Evolutionary conservation across 768 basidiomycete species (phyloP), one percentile per base, ranked within the genome.

Genomic region (Amanita pseudoporphyria): DNA sequence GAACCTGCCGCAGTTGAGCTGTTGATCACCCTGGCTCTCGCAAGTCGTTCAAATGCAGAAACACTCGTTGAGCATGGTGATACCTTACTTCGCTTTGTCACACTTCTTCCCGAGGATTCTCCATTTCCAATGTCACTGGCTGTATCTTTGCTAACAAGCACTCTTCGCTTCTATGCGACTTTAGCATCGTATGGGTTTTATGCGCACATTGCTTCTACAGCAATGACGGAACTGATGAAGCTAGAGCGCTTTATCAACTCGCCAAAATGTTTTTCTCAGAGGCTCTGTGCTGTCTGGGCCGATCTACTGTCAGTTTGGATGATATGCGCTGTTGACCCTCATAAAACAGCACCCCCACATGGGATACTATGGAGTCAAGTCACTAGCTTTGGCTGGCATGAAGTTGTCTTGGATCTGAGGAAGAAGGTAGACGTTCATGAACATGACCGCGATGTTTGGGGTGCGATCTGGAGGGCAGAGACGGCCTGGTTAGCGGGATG

Each of bases 331-430:
- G 76, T 79, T n/a, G 87, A 98, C 58, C 94, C 95, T 5, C 95
- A 98, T 60, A 71, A 74, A 48, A 94, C 91, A 6, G 85, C 81
- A 2, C 91, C 91, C 0, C 73, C 71, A 6, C 95, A 98, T 63
- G 90, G 88, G 47, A 80, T 97, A 43, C 65, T 86, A 7, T 98
- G 95, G 94, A 88, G 83, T 49, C 89, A 92, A 58, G 70, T 95
- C 9, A 65, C 71, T n/a, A 81, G 78, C 2, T 87, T 85, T 81
- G 79, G 72, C 0, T 95, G 91, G 87, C 71, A 68, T 14, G 70
- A 72, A 0, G 80, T 84, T 26, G 56, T 82, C 6, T 58, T 74
- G n/a, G 67, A 66, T 41, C 52, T 75, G 50, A 60, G 67, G 49
- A 56, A 58, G 3, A 56, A 59, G 37, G 43, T 83, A 9, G 60